Percentiles rank a stretch among this genome's conserved stretches.
Evolutionary conservation across 2,329 filamentous ascomycete genomes (phyloP).

Genomic region (Taxawa tesnikishii): DNA sequence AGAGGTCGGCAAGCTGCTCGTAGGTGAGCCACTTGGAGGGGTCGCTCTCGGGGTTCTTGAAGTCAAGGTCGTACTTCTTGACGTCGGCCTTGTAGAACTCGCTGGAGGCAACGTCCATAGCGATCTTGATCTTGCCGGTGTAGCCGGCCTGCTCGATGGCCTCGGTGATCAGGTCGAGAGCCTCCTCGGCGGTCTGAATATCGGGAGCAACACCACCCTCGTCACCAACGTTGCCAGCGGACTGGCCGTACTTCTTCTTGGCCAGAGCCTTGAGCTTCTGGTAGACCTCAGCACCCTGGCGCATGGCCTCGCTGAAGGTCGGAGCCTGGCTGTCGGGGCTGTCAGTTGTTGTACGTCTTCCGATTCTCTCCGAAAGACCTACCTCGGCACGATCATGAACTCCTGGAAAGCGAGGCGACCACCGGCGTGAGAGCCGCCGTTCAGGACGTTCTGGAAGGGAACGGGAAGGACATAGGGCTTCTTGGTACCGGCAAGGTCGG

Average conservation of each 20-base stretch:
- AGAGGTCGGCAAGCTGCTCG: conserved; percentile 87
- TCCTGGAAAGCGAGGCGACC: conserved; percentile 61
- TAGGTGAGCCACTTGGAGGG: conserved; percentile 96
- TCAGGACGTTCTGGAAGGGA: conserved; percentile 47
- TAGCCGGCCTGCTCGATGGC: conserved; percentile 94
- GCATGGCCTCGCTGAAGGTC: conserved; percentile 89
- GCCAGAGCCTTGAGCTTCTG: conserved; percentile 91
- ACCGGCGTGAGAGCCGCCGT: conserved; percentile 84
- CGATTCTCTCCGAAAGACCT: conserved; percentile 10
- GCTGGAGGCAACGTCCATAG: conserved; percentile 97
- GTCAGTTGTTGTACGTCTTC: conserved; percentile 8
- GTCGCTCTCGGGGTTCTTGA: conserved; percentile 99
- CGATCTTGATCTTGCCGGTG: conserved; percentile 91
- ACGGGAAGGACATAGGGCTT: conserved; percentile 44
- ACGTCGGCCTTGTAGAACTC: conserved; percentile 95
- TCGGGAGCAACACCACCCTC: conserved; percentile 99
- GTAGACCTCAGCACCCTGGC: conserved; percentile 95
- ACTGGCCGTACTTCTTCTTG: conserved; percentile 99
- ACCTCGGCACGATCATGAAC: conserved; percentile 42
- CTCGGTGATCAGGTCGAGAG: conserved; percentile 87
- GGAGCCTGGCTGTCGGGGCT: conserved; percentile 53
- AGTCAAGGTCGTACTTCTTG: conserved; percentile 99
- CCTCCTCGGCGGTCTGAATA: conserved; percentile 94
- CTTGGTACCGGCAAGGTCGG: conserved; percentile 38
- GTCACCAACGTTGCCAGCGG: conserved; percentile 96